phyloP scores from a whole-genome alignment of 2,329 filamentous ascomycete genomes.

The Coleophoma crateriformis region DNA sequence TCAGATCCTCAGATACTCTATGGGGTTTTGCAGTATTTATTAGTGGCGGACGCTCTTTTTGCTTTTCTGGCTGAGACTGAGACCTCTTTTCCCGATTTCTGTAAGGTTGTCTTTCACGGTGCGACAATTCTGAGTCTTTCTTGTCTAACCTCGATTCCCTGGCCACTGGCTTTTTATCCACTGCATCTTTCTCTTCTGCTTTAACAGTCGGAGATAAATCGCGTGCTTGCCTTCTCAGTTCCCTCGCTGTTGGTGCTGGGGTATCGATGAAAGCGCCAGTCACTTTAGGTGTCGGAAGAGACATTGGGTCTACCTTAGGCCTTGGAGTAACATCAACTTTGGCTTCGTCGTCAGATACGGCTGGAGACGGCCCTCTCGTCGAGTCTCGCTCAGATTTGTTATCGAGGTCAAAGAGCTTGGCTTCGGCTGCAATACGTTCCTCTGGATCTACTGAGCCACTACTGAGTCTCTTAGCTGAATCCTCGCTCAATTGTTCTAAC shows the following conservation, averaged over 20 bases:
- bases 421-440: slow-evolving; percentile 20
- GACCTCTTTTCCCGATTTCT: neutral
- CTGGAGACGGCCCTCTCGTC: slow-evolving; percentile 11
- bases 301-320: slow-evolving; percentile 13
- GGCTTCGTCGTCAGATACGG: slow-evolving; percentile 9
- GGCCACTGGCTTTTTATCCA: neutral
- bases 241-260: slow-evolving; percentile 26
- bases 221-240: slow-evolving; percentile 18
- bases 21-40: slow-evolving; percentile 14
- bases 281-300: slow-evolving; percentile 22
- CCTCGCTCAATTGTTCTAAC: neutral
- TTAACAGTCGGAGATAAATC: neutral
- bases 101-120: neutral
- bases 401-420: slow-evolving; percentile 20
- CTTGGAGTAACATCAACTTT: slow-evolving; percentile 14
- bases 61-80: neutral
- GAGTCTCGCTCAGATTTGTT: slow-evolving; percentile 16
- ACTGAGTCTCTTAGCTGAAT: slow-evolving; percentile 3
- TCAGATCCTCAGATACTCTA: slow-evolving; percentile 21
- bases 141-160: neutral
- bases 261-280: slow-evolving; percentile 25
- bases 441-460: slow-evolving; percentile 14
- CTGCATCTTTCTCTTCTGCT: slow-evolving; percentile 1
- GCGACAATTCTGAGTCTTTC: neutral
- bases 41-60: slow-evolving; percentile 8